phyloP scores from a whole-genome alignment of 2,329 filamentous ascomycete genomes.

The Alternaria infectoria region DNA sequence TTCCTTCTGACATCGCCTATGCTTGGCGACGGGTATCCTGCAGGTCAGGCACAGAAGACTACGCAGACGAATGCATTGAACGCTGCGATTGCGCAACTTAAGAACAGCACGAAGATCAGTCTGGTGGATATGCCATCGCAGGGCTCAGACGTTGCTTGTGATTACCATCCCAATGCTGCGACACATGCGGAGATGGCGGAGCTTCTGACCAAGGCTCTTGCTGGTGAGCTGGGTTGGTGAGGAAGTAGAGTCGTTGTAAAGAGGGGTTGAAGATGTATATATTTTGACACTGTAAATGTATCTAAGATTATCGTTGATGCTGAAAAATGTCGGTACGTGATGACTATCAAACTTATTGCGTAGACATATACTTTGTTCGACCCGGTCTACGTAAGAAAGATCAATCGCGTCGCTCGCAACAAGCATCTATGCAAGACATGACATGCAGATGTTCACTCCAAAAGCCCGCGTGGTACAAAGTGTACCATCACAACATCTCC shows the following conservation, averaged over 20 bases:
- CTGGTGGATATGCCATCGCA: slow-evolving; percentile 54
- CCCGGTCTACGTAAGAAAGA: neutral
- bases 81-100: slow-evolving; percentile 41
- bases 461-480: neutral
- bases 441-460: no score
- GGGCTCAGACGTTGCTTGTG: slow-evolving; percentile 50
- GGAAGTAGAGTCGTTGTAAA: neutral
- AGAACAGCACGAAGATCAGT: slow-evolving; percentile 37
- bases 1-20: slow-evolving; percentile 53
- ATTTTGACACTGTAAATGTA: neutral
- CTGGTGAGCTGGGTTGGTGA: slow-evolving; percentile 23
- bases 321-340: neutral
- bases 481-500: neutral
- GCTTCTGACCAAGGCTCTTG: slow-evolving; percentile 30
- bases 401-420: neutral
- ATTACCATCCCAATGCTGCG: slow-evolving; percentile 52
- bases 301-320: neutral
- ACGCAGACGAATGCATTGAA: slow-evolving; percentile 47
- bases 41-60: slow-evolving; percentile 46
- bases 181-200: slow-evolving; percentile 45
- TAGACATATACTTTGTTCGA: neutral
- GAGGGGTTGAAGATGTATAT: neutral
- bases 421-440: no score
- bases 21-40: slow-evolving; percentile 50
- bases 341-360: neutral